Base-by-base conservation (phyloP, 192 early-diverging fungal species). In the Chytriomyces sp. region DNA sequence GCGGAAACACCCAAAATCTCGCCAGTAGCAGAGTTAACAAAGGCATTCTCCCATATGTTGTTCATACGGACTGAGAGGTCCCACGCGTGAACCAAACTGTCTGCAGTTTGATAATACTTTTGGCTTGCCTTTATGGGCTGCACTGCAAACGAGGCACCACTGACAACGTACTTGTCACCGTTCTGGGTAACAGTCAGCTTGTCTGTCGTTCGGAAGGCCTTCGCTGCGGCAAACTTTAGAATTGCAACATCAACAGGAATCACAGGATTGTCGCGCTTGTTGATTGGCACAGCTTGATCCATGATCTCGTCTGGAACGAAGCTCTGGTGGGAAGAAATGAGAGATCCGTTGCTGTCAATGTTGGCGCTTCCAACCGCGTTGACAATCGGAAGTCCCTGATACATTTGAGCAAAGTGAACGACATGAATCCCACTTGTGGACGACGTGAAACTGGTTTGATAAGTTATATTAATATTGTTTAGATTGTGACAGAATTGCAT, bases 51-150 rank as follows among this genome's bases (percentile, higher is more conserved):
- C 58, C 58, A 60, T 1, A 36, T 36, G 31, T 60, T 34, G 0
- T 1, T 60, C 33, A 33, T 8, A 8, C 37, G 4, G 31, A 60
- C 58, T 36, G 10, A 36, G 8, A 80, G 28, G 53, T 66, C 67
- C 65, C 68, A 71, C 37, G 52, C 67, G 19, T 22, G 41, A 54
- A 34, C 41, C 57, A 65, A 52, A n/a, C 60, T 60, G 40, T 12
- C 26, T 4, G 64, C 58, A 2, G 28, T 75, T 44, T 76, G 39
- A 34, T 61, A 72, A 44, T 62, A 62, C 49, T 72, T 72, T 41
- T 61, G 12, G 6, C 58, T 39, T 14, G 39, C 59, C 14, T 36
- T 57, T 34, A 68, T 68, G 0, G 40, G 44, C 0, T 12, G 17
- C 17, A 68, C 5, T 0, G 66, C 66, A 55, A 68, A 68, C 0